phyloP scores from a whole-genome alignment of 2,329 filamentous ascomycete species.

The Blastomyces emzantsi region DNA sequence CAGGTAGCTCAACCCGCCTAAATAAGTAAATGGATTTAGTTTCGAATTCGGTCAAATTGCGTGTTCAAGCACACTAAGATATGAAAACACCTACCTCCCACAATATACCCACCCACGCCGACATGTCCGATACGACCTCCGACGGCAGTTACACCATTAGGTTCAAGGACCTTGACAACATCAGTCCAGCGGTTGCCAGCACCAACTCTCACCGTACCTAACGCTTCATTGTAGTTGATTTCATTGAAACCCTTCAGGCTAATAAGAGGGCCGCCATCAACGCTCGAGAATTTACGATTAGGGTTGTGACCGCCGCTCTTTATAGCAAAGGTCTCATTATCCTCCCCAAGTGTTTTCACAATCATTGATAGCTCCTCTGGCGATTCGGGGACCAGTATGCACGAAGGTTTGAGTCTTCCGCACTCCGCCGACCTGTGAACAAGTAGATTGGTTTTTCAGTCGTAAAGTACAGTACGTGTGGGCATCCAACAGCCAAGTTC shows the following conservation, averaged over 20 bases:
- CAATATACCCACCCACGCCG: constrained; percentile 41
- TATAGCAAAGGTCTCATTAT: constrained; percentile 46
- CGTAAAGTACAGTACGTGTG: neutral
- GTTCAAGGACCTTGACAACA: constrained; percentile 26
- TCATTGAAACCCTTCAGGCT: constrained; percentile 38
- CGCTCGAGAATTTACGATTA: constrained; percentile 40
- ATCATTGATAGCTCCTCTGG: constrained; percentile 45
- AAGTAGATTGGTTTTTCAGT: neutral
- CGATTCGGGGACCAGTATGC: constrained; percentile 42
- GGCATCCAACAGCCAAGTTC: neutral
- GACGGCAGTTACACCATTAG: constrained; percentile 28
- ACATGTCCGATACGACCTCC: constrained; percentile 42
- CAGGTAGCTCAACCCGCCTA: constrained; percentile 33
- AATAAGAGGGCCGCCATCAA: constrained; percentile 37
- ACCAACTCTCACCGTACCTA: constrained; percentile 33
- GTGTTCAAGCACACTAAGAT: neutral
- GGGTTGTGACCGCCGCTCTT: constrained; percentile 44
- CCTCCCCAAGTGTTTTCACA: constrained; percentile 42
- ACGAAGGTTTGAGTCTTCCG: constrained; percentile 28
- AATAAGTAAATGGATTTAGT: constrained; percentile 28
- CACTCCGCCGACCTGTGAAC: constrained; percentile 2
- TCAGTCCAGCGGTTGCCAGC: constrained; percentile 31
- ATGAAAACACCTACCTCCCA: constrained; percentile 30
- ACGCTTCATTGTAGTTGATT: constrained; percentile 28
- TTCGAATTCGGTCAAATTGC: neutral